Base-by-base conservation (phyloP, 768 basidiomycete species). In the Leccinum boreale region DNA sequence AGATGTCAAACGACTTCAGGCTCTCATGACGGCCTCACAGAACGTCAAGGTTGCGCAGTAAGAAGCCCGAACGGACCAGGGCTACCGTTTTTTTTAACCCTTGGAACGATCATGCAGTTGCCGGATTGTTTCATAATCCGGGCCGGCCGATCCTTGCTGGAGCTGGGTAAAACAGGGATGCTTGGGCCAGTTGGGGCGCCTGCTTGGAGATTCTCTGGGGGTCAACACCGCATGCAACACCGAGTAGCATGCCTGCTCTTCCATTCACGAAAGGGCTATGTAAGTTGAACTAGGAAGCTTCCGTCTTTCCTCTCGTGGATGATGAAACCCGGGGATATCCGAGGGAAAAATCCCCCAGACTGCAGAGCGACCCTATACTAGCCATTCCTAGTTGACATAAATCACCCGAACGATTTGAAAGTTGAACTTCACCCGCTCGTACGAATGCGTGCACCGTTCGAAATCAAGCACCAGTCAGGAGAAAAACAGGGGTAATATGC, bases 261-360 rank as follows among this genome's bases (percentile, higher is more conserved):
- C 45, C 35, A 17, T 36, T 56, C 47, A 46, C 45, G 45, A 46
- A 46, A 23, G 19, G 45, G 45, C 45, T 47, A 36, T 42, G 39
- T 42, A 42, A 44, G 11, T 44, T 21, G 19, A n/a, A 44, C 19
- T 44, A 5, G 42, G 42, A 44, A 44, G 10, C 42, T 44, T 44
- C 42, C 42, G 42, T 19, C 33, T 52, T 55, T 42, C 39, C 42
- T 5, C 44, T 60, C 51, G 49, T 44, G 42, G 19, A 39, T 39
- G 31, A 53, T 55, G 56, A 55, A 58, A 61, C 58, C 46, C 62
- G 59, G 65, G 42, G 52, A 65, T 50, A 17, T 19, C 66, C 66
- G 60, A 42, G 21, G 31, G 42, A 57, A 56, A 28, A 60, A 42
- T 26, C 29, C 52, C 12, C 36, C n/a, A 50, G 42, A 44, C 52